Evolutionary conservation across 768 basidiomycete species (phyloP).

Genomic region (Lactarius psammicola): DNA sequence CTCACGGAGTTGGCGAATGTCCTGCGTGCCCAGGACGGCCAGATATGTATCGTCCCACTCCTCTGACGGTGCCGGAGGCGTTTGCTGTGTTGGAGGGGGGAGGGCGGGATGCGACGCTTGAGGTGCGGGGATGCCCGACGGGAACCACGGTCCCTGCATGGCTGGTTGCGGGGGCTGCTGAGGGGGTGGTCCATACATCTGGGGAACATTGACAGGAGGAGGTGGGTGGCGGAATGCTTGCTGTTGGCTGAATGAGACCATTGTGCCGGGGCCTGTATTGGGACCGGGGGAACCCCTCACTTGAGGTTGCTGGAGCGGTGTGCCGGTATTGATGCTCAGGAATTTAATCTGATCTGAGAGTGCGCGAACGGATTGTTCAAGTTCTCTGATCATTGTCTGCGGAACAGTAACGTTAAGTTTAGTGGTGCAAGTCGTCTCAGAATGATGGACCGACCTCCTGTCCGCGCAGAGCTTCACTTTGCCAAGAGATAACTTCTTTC

Average conservation of each 20-base stretch:
- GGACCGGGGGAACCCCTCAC: slow-evolving; percentile 27
- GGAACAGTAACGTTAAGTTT: slow-evolving; percentile 11
- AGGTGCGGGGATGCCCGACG: slow-evolving; percentile 67
- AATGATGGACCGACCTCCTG: slow-evolving; percentile 61
- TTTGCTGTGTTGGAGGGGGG: slow-evolving; percentile 53
- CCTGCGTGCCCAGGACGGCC: slow-evolving; percentile 72
- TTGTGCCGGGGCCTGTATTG: slow-evolving; percentile 11
- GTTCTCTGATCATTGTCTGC: slow-evolving; percentile 72
- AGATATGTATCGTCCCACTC: slow-evolving; percentile 87
- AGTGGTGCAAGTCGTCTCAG: slow-evolving; percentile 18
- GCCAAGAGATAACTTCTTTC: slow-evolving; percentile 78
- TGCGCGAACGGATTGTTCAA: slow-evolving; percentile 72
- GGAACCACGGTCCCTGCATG: slow-evolving; percentile 54
- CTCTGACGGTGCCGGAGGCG: slow-evolving; percentile 59
- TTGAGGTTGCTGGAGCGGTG: slow-evolving; percentile 31
- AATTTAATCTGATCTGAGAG: slow-evolving; percentile 84
- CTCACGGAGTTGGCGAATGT: slow-evolving; percentile 69
- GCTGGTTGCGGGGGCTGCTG: slow-evolving; percentile 28
- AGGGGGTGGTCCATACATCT: slow-evolving; percentile 33
- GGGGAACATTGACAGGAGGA: slow-evolving; percentile 34
- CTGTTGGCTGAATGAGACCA: slow-evolving; percentile 25
- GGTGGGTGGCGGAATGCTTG: slow-evolving; percentile 37
- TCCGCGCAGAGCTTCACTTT: slow-evolving; percentile 69
- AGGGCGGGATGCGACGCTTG: slow-evolving; percentile 80
- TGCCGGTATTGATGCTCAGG: slow-evolving; percentile 52